Conservation (phyloP, 139 green algal genomes). For the Micromonas pusilla region DNA sequence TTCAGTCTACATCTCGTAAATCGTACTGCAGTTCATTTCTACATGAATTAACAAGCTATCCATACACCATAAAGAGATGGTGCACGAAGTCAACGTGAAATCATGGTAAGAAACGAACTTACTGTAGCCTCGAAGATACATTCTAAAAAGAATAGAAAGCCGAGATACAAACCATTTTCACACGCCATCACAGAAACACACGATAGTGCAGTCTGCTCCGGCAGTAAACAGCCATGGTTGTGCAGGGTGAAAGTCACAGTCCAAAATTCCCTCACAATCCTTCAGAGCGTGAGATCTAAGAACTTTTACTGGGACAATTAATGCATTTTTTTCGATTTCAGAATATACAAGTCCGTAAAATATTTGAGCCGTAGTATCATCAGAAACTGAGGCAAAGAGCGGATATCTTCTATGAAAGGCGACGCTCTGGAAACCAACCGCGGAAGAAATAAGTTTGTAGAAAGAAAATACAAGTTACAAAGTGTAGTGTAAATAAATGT, state of each 20-base stretch:
- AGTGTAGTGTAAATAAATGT: not conserved
- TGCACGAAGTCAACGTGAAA: no score
- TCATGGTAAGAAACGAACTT: no score
- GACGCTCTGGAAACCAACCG: conserved; percentile 42
- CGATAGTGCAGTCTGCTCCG: conserved; percentile 58
- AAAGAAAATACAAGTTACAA: not conserved
- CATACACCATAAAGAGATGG: no score
- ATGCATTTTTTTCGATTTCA: conserved; percentile 88
- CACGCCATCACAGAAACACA: conserved; percentile 45
- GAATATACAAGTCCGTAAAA: conserved; percentile 88
- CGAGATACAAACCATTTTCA: not conserved
- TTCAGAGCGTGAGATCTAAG: conserved; percentile 46
- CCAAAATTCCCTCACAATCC: conserved; percentile 46
- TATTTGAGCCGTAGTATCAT: conserved; percentile 78
- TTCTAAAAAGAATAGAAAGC: not conserved
- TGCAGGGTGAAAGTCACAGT: conserved; percentile 82
- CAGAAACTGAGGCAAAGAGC: conserved; percentile 75
- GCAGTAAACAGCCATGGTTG: conserved; percentile 95
- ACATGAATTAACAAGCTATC: no score
- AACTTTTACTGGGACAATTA: conserved; percentile 87
- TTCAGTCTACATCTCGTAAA: no score
- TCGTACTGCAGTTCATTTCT: no score
- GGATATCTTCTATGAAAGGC: conserved; percentile 85
- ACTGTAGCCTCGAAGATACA: not conserved
- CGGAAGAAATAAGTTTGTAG: no score